Base-by-base conservation (phyloP, 352 stramenopile genomes). In the Globisporangium echinulatum region DNA sequence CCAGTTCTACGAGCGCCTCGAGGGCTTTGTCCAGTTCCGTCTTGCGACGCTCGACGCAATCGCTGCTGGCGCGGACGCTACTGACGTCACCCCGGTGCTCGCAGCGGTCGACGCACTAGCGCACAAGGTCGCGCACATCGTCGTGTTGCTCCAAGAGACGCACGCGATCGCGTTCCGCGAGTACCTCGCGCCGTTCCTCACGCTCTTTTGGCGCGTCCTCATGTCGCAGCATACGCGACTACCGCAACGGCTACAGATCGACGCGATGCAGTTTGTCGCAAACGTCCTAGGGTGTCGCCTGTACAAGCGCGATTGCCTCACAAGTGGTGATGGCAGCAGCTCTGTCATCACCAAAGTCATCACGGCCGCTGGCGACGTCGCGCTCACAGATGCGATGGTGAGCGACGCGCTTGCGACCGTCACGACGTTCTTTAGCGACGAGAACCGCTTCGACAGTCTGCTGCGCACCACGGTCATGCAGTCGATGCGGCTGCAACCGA, bases 121-220 rank as follows among this genome's bases (percentile, higher is more conserved):
- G 67, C 79, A 82, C 46, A 75, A 77, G 14, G 74, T 88, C 56
- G 80, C 85, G 0, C 69, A 53, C 3, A 77, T 92, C 47, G 70
- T 92, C 33, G 81, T 91, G 36, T 79, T 64, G 7, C 63, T 90
- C 8, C 85, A 95, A 56, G 87, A 90, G 47, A 70, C 79, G 59
- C 90, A 95, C 66, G 70, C 85, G 46, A 83, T 95, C 60, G 85
- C 93, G 70, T 95, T 93, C 58, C 83, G 85, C 19, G 72, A 83
- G 25, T 92, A 91, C 57, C 53, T 95, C 51, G 42, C 76, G 54
- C 73, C 77, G 58, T 92, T 86, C 59, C 62, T 90, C 15, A 59
- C 59, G 25, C 62, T 90, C 10, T 94, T 90, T 48, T 92, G 80
- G 80, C 76, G 77, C 43, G 59, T 85, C 0, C 58, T 88, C 36